Percentiles rank a stretch among this genome's conserved stretches.
These are phyloP conservation scores for Elymus sibiricus DNA, from an alignment of 176 grass and related monocot species.

Conservation along the genomic window DNA sequence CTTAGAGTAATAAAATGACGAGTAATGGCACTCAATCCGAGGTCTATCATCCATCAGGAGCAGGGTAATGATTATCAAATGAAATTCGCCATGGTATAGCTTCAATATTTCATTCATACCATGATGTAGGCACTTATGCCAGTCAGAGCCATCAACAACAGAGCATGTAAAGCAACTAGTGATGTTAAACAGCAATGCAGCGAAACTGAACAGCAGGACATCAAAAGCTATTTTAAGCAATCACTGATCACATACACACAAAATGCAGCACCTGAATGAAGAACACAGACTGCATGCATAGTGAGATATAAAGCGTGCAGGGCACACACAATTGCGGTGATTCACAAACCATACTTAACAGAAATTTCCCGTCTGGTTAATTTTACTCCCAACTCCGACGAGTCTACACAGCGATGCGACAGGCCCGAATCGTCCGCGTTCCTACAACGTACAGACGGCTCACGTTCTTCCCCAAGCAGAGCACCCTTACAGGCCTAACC, in stretches of 20 bases:
- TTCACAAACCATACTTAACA: not conserved
- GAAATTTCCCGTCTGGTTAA: not conserved
- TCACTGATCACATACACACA: not conserved
- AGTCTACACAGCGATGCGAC: not conserved
- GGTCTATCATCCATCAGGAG: not conserved
- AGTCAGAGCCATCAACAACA: not conserved
- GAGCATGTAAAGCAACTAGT: not conserved
- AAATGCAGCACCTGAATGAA: conserved; percentile 8
- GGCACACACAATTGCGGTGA: not conserved
- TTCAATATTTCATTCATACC: not conserved
- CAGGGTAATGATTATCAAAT: not conserved
- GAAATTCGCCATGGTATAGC: not conserved
- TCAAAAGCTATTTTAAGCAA: not conserved
- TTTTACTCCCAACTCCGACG: not conserved
- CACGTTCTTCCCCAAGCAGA: not conserved
- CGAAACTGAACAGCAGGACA: not conserved
- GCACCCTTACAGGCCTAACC: not conserved
- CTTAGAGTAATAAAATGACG: not conserved
- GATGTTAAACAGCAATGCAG: not conserved
- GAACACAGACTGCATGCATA: not conserved
- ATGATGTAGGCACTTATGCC: not conserved
- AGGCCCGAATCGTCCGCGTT: not conserved
- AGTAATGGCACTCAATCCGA: not conserved
- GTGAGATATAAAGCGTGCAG: not conserved
- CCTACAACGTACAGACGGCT: not conserved